phyloP scores from a whole-genome alignment of 2,329 filamentous ascomycete species.

The Pseudocercospora ulei region DNA sequence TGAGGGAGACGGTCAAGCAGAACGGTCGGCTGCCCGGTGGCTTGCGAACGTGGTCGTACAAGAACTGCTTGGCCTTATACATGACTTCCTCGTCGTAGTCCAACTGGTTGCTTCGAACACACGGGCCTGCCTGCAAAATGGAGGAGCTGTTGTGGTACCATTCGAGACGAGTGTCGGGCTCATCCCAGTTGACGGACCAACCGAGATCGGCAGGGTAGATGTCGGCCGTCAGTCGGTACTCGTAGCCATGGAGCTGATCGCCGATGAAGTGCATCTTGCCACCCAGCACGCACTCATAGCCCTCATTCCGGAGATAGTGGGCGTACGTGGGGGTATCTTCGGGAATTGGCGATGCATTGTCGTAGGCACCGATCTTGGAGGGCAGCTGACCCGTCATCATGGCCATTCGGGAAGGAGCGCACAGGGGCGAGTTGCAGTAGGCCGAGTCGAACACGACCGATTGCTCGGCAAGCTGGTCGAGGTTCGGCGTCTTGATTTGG shows the following conservation, averaged over 20 bases:
- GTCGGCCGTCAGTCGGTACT: constrained; percentile 83
- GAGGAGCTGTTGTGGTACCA: constrained; percentile 97
- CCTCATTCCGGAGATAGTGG: constrained; percentile 73
- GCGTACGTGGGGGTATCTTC: constrained; percentile 85
- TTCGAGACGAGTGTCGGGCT: constrained; percentile 71
- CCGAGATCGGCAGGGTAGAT: constrained; percentile 93
- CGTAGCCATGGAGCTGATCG: constrained; percentile 88
- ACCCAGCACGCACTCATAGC: constrained; percentile 81
- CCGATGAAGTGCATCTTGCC: constrained; percentile 98
- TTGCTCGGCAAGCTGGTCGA: constrained; percentile 69
- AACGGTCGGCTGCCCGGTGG: constrained; percentile 67
- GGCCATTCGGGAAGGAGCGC: constrained; percentile 84
- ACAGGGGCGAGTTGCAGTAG: constrained; percentile 88
- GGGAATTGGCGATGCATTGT: constrained; percentile 77
- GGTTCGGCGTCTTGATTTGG: constrained; percentile 83
- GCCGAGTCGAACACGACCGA: constrained; percentile 88
- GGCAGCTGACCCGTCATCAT: constrained; percentile 89
- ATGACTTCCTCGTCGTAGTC: constrained; percentile 96
- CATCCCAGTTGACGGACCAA: constrained; percentile 93
- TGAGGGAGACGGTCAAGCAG: constrained; percentile 81
- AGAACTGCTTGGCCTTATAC: constrained; percentile 78
- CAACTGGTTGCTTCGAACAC: constrained; percentile 84
- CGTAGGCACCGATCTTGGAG: constrained; percentile 82
- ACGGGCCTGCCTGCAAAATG: constrained; percentile 78
- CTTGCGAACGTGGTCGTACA: constrained; percentile 83